Base-by-base conservation (phyloP, 2,329 filamentous ascomycete species). In the Anisogramma anomala region DNA sequence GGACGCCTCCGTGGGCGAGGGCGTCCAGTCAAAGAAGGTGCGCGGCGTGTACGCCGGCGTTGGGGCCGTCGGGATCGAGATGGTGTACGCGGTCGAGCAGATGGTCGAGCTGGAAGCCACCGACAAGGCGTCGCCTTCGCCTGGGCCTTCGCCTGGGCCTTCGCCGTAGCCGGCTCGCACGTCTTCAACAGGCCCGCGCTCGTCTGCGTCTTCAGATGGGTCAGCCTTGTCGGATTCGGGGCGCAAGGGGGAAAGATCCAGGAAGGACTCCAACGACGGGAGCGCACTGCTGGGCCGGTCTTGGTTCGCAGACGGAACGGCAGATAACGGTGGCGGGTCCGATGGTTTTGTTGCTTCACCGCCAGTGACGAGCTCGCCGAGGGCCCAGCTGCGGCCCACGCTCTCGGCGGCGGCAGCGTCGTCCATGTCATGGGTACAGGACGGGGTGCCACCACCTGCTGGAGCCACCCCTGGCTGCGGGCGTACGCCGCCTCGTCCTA, bases 281-380 rank as follows among this genome's bases (percentile, higher is more conserved):
- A 30, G n/a, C 3, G 10, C n/a, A 7, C 5, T 28, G 26, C 9
- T 26, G 15, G 35, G 20, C 18, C n/a, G 23, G 15, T 35, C 17
- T 6, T 33, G 23, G 6, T 26, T 10, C 10, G 31, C 7, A 17
- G 14, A 5, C 17, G 35, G 33, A 10, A 26, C 39, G 34, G 35
- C 26, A 33, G 37, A 41, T 14, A 39, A 36, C 22, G 26, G 20
- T 31, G 37, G 45, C 41, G 41, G 45, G 41, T 34, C 45, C 27
- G 18, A 33, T 20, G 34, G 14, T 43, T 42, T 39, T 41, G 41
- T 39, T 41, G 41, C 22, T 31, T 39, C 22, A 28, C 35, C 34
- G 22, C 33, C 22, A 28, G 33, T 26, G 28, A 33, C 28, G 28
- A 42, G 34, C 39, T 36, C 43, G 19, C 33, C 22, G 22, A 31